phyloP scores from a whole-genome alignment of 257 asterid genomes.

The Leonotis leonurus region DNA sequence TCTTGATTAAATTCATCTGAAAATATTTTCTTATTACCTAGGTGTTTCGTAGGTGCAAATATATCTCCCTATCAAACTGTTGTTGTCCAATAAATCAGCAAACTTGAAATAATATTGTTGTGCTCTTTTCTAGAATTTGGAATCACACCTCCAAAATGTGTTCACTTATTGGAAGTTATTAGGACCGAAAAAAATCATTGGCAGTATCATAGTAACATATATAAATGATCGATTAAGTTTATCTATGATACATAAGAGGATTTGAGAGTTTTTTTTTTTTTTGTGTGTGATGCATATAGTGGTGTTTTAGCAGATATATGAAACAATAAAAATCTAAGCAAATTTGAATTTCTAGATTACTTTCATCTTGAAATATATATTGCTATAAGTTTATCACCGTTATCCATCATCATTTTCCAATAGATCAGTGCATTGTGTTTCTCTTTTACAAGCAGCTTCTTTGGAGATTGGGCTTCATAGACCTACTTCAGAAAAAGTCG shows the following conservation, averaged over 20 bases:
- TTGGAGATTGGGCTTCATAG: slow-evolving; percentile 26
- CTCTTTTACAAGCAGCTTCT: slow-evolving; percentile 34
- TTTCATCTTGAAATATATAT: not conserved
- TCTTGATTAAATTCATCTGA: too few species aligned
- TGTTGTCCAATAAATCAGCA: too few species aligned
- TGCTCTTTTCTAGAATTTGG: not conserved
- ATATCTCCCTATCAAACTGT: too few species aligned
- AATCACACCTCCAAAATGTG: not conserved
- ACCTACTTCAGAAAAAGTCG: slow-evolving; percentile 18
- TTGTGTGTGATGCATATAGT: not conserved
- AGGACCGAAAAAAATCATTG: too few species aligned
- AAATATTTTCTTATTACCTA: too few species aligned
- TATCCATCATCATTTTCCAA: not conserved
- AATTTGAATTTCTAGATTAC: not conserved
- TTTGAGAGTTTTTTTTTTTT: not conserved
- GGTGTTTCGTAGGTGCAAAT: too few species aligned
- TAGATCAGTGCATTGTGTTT: not conserved
- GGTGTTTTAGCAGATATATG: not conserved
- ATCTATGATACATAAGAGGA: not conserved
- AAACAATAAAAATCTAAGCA: not conserved
- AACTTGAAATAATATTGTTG: too few species aligned
- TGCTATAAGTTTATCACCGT: not conserved
- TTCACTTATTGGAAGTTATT: not conserved
- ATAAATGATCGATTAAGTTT: not conserved
- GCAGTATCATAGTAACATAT: too few species aligned